A percentile compares a stretch with the other conserved stretches of the same genome.
phyloP scores from a whole-genome alignment of 2,329 filamentous ascomycete species.

The Neophaeococcomyces mojaviensis region DNA sequence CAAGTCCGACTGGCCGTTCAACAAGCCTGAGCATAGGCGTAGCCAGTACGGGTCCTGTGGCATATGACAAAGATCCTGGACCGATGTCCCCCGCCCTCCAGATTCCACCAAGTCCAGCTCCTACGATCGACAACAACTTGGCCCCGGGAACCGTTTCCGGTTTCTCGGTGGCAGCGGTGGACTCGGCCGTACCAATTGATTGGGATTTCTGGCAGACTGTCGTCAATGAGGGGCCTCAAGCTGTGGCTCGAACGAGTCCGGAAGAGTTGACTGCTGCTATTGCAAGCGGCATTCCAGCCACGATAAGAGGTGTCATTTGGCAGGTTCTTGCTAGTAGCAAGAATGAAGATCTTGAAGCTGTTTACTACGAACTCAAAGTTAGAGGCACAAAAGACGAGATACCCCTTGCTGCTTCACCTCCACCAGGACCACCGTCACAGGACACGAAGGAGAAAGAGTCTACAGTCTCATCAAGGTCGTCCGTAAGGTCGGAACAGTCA shows the following conservation, averaged over 20 bases:
- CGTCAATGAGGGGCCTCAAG: constrained; percentile 86
- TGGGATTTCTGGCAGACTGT: constrained; percentile 98
- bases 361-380: constrained; percentile 75
- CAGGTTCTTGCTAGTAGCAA: constrained; percentile 94
- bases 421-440: constrained; percentile 35
- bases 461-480: constrained; percentile 71
- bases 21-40: constrained; percentile 38
- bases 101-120: constrained; percentile 19
- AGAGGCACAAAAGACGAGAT: constrained; percentile 72
- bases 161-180: constrained; percentile 60
- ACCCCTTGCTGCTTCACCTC: constrained; percentile 38
- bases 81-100: constrained; percentile 21
- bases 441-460: constrained; percentile 61
- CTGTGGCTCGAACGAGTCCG: constrained; percentile 76
- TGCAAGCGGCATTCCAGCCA: constrained; percentile 84
- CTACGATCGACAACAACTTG: constrained; percentile 52
- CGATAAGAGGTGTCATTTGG: constrained; percentile 97
- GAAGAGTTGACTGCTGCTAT: constrained; percentile 88
- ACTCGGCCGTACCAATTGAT: constrained; percentile 67
- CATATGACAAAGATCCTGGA: constrained; percentile 37
- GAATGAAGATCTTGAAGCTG: constrained; percentile 75
- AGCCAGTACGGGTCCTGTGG: constrained; percentile 41
- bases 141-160: constrained; percentile 82
- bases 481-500: constrained; percentile 71
- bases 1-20: constrained; percentile 35